These are phyloP conservation scores for Leishmania aethiopica DNA, from an alignment of 208 protist species.

Conservation along the genomic window DNA sequence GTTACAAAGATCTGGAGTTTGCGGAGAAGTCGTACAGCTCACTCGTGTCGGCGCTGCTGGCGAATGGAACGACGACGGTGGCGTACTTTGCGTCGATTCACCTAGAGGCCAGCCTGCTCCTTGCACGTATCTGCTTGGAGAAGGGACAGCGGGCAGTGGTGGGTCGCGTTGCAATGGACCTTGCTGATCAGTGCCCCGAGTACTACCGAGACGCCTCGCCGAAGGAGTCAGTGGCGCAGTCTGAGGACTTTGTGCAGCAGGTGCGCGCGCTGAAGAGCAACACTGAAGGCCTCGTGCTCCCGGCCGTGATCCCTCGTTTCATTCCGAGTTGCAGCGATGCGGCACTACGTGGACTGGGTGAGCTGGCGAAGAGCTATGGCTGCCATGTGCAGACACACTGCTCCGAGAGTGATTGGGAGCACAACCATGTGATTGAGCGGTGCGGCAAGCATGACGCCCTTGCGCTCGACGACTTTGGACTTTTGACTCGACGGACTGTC, in stretches of 20 bases:
- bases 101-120: constrained; percentile 66
- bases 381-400: constrained; percentile 82
- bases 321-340: constrained; percentile 89
- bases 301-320: constrained; percentile 94
- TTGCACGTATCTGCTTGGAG: constrained; percentile 76
- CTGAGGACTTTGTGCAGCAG: constrained; percentile 67
- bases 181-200: constrained; percentile 76
- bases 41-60: constrained; percentile 75
- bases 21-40: constrained; percentile 73
- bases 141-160: constrained; percentile 91
- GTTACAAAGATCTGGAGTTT: constrained; percentile 78
- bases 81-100: constrained; percentile 94
- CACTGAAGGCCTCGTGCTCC: constrained; percentile 57
- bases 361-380: constrained; percentile 70
- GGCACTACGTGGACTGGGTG: constrained; percentile 80
- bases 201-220: constrained; percentile 89
- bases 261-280: constrained; percentile 57
- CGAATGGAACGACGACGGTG: constrained; percentile 92
- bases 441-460: constrained; percentile 84
- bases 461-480: constrained; percentile 81
- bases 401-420: constrained; percentile 90
- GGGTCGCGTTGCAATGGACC: constrained; percentile 93
- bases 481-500: constrained; percentile 82
- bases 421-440: constrained; percentile 88
- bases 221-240: constrained; percentile 58